Percentiles rank a stretch among this genome's conserved stretches.
Conservation (phyloP, 768 basidiomycete genomes). For the Lactarius akahatsu region DNA sequence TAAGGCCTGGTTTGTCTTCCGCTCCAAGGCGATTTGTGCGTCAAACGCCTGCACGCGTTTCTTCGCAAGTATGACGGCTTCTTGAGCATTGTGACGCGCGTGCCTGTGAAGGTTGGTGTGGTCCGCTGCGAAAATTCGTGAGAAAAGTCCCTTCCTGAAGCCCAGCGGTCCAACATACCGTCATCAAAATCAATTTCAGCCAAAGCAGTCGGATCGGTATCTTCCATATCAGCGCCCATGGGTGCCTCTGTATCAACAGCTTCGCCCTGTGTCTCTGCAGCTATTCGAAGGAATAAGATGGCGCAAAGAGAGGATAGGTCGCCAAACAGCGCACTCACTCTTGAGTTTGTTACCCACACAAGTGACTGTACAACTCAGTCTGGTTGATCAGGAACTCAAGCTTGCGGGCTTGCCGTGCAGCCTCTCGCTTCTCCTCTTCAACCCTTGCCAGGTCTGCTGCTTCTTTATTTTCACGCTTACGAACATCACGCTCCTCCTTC, state of each 20-base stretch:
- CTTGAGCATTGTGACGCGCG: conserved; percentile 86
- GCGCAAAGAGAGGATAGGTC: neutral
- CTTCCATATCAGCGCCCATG: conserved; percentile 57
- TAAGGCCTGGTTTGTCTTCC: conserved; percentile 77
- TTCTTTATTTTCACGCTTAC: conserved; percentile 93
- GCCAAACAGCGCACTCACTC: conserved; percentile 48
- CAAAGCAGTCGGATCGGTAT: conserved; percentile 51
- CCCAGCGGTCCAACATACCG: conserved; percentile 47
- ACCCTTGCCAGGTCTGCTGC: conserved; percentile 82
- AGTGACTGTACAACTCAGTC: conserved; percentile 98
- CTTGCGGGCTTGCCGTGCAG: conserved; percentile 90
- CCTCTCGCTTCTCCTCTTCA: conserved; percentile 93
- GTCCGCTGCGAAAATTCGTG: conserved; percentile 58
- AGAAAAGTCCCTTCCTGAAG: conserved; percentile 6
- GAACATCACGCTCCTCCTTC: conserved; percentile 89
- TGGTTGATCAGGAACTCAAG: conserved; percentile 98
- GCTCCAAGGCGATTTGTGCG: conserved; percentile 71
- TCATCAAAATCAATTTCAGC: conserved; percentile 89
- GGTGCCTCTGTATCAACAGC: conserved; percentile 46
- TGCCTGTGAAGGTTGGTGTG: conserved; percentile 81
- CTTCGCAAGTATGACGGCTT: conserved; percentile 76
- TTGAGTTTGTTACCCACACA: conserved; percentile 96
- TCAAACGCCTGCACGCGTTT: conserved; percentile 86
- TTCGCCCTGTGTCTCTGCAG: conserved; percentile 73
- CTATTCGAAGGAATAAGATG: conserved; percentile 41